Conservation (phyloP, 2,329 filamentous ascomycete genomes). For the Phaeosphaeria sp. region DNA sequence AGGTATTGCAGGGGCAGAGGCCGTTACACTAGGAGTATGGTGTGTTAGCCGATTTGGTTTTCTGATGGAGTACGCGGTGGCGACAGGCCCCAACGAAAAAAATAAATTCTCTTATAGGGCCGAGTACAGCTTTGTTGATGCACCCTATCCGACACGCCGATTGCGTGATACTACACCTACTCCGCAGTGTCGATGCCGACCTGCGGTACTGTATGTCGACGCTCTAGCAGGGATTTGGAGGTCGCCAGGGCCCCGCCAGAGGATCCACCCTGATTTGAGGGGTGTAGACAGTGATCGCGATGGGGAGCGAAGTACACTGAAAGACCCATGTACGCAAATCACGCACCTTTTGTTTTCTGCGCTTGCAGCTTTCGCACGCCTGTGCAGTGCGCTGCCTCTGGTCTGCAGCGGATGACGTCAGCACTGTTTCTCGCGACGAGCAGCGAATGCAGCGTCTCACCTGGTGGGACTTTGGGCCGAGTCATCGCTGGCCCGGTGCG, state of each 20-base stretch:
- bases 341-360: conserved; percentile 71
- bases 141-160: background rate
- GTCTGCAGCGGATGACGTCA: conserved; percentile 63
- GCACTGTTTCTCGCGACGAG: conserved; percentile 6
- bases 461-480: conserved; percentile 44
- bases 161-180: background rate
- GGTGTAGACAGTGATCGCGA: background rate
- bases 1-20: conserved; percentile 64
- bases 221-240: background rate
- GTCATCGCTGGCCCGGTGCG: conserved; percentile 30
- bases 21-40: conserved; percentile 67
- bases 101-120: background rate
- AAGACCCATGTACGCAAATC: background rate
- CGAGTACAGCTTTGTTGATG: background rate
- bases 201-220: background rate
- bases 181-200: background rate
- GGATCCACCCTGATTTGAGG: no score
- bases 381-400: conserved; percentile 69
- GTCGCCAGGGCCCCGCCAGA: background rate
- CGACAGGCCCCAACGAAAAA: conserved; percentile 2
- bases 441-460: conserved; percentile 23
- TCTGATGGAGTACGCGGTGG: background rate
- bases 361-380: conserved; percentile 70
- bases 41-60: conserved; percentile 18
- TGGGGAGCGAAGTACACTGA: background rate